These are phyloP conservation scores for Pythium sp. DNA, from an alignment of 352 stramenopile species.

Conservation along the genomic window DNA sequence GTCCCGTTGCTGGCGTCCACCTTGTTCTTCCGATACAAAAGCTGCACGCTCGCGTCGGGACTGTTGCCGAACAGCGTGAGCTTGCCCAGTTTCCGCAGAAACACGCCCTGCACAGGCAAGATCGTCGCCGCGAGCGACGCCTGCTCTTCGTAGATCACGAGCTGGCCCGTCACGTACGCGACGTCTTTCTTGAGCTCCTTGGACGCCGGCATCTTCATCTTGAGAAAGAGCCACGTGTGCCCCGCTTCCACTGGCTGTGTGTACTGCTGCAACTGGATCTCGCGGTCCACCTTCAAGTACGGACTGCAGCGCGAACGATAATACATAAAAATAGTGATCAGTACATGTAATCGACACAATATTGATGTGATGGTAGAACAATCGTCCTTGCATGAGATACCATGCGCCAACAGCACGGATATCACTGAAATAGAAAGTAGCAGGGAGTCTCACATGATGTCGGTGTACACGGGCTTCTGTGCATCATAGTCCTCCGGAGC, in stretches of 20 bases:
- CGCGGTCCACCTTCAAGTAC: constrained; percentile 68
- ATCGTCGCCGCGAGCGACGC: constrained; percentile 76
- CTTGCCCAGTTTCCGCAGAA: constrained; percentile 63
- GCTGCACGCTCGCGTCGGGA: constrained; percentile 71
- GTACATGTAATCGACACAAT: background rate
- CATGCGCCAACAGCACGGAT: background rate
- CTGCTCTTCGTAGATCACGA: constrained; percentile 84
- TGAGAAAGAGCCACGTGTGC: constrained; percentile 77
- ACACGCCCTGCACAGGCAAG: constrained; percentile 79
- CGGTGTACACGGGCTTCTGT: constrained; percentile 48
- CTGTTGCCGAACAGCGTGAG: constrained; percentile 85
- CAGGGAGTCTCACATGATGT: constrained; percentile 51
- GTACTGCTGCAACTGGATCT: constrained; percentile 78
- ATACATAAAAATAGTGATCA: constrained; percentile 7
- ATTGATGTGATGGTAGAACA: background rate
- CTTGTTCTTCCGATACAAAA: constrained; percentile 62
- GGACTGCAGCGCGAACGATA: constrained; percentile 29
- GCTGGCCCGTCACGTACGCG: constrained; percentile 74
- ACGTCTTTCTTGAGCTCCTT: constrained; percentile 71
- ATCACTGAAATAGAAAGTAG: background rate
- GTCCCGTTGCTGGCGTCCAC: constrained; percentile 16
- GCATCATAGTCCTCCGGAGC: constrained; percentile 55
- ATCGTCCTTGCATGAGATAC: background rate
- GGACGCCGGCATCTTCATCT: constrained; percentile 69
- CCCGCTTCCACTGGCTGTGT: constrained; percentile 67